Conservation (phyloP, 2,329 filamentous ascomycete species). For the Neodidymelliopsis sp. region DNA sequence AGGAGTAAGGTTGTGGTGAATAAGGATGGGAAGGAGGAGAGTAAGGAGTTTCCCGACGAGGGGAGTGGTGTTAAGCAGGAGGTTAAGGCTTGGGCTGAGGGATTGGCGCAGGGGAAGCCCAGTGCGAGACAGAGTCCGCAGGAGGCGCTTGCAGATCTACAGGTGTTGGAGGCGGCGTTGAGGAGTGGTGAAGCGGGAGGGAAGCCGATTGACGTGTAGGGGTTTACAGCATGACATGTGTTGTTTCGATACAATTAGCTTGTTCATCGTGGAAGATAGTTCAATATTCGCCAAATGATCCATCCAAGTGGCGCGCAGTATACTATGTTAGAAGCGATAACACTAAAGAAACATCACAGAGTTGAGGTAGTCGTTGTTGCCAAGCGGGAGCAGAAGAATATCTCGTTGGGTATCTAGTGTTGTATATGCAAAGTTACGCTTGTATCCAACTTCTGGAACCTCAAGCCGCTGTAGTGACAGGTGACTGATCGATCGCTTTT, state of each 20-base stretch:
- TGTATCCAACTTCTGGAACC: background rate
- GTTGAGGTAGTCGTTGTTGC: too few relatives aligned
- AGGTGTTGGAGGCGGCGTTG: conserved; percentile 58
- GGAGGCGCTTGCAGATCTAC: conserved; percentile 67
- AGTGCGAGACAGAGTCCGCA: conserved; percentile 63
- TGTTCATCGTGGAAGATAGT: too few relatives aligned
- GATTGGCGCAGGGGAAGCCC: conserved; percentile 56
- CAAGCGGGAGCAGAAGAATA: too few relatives aligned
- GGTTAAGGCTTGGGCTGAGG: conserved; percentile 67
- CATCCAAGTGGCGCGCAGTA: too few relatives aligned
- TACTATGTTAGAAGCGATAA: too few relatives aligned
- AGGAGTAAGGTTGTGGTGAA: conserved; percentile 52
- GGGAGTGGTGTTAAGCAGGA: conserved; percentile 65
- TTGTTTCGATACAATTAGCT: too few relatives aligned
- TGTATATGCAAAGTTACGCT: background rate
- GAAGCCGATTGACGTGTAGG: conserved; percentile 35
- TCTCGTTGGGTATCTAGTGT: too few relatives aligned
- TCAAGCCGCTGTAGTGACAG: too few relatives aligned
- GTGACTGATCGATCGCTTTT: background rate
- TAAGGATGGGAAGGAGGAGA: conserved; percentile 36
- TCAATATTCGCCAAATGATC: too few relatives aligned
- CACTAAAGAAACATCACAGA: too few relatives aligned
- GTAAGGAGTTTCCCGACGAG: conserved; percentile 57
- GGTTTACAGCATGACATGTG: too few relatives aligned
- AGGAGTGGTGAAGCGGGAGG: conserved; percentile 52